Conservation (phyloP, 805 yeast species). For the Ogataea pilisensis region DNA sequence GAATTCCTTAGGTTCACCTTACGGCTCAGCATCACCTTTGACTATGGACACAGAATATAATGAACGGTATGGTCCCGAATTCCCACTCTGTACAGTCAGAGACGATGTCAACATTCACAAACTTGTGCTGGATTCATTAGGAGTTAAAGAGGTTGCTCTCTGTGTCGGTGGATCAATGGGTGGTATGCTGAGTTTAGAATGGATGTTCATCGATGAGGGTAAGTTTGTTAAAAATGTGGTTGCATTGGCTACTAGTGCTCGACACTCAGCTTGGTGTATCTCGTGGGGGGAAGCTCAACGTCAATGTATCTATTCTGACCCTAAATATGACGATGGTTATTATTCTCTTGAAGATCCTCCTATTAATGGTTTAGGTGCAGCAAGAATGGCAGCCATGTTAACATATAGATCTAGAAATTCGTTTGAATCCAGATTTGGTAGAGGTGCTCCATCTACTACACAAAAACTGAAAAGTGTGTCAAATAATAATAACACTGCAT, state of each 20-base stretch:
- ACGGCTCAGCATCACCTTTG: constrained; percentile 92
- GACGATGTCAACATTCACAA: constrained; percentile 85
- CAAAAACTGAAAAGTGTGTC: constrained; percentile 22
- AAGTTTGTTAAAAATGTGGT: constrained; percentile 66
- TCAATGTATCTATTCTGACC: constrained; percentile 93
- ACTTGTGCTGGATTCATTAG: constrained; percentile 71
- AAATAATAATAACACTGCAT: not conserved
- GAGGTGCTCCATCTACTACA: constrained; percentile 52
- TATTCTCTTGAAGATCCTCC: constrained; percentile 80
- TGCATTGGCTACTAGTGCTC: constrained; percentile 89
- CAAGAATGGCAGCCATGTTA: constrained; percentile 92
- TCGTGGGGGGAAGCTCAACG: constrained; percentile 99
- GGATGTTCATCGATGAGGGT: constrained; percentile 59
- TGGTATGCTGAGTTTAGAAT: constrained; percentile 93
- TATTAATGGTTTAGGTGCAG: constrained; percentile 83
- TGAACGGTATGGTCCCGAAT: constrained; percentile 84
- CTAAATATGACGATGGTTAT: constrained; percentile 88
- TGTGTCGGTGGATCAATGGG: constrained; percentile 99
- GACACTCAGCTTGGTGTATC: constrained; percentile 97
- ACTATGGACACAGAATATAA: constrained; percentile 76
- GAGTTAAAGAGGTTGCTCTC: constrained; percentile 74
- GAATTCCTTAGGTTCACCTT: constrained; percentile 94
- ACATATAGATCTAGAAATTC: constrained; percentile 92
- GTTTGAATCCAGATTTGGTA: constrained; percentile 88
- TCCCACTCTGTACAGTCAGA: constrained; percentile 89